phyloP scores from a whole-genome alignment of 441 rosid species.

The Metrosideros polymorpha region DNA sequence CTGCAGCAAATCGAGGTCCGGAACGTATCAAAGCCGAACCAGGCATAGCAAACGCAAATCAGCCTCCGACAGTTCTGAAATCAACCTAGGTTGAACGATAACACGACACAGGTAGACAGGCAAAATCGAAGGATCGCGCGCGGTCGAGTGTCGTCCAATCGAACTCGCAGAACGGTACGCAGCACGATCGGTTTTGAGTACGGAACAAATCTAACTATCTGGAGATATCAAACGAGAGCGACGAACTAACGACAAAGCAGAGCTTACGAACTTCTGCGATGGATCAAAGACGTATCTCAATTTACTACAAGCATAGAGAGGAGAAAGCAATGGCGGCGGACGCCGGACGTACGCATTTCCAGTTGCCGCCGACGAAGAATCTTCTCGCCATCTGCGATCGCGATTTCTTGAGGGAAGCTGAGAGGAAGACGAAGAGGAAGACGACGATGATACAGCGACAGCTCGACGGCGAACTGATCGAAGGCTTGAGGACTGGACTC shows the following conservation, averaged over 20 bases:
- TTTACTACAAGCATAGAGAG: not conserved
- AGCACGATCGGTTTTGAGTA: not conserved
- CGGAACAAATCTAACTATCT: too few species aligned
- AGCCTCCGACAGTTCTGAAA: not conserved
- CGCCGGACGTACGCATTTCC: constrained; percentile 63
- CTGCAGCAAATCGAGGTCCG: constrained; percentile 15
- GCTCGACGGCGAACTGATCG: too few species aligned
- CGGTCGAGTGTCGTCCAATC: not conserved
- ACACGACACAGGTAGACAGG: not conserved
- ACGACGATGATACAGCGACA: not conserved
- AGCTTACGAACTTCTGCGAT: not conserved
- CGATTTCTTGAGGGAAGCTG: not conserved
- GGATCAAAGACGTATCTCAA: not conserved
- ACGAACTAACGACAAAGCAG: too few species aligned
- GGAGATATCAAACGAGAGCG: too few species aligned
- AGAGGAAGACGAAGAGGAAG: not conserved
- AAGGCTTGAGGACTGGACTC: too few species aligned
- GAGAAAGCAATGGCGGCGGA: not conserved
- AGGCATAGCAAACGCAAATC: not conserved
- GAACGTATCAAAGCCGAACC: not conserved
- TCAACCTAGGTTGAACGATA: not conserved
- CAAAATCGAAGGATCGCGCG: not conserved
- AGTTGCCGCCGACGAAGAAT: constrained; percentile 78
- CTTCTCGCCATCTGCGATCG: constrained; percentile 34
- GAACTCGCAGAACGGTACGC: not conserved